Percentiles rank a stretch among this genome's conserved stretches.
phyloP scores from a whole-genome alignment of 2,329 filamentous ascomycete genomes.

The Zalaria sp. region DNA sequence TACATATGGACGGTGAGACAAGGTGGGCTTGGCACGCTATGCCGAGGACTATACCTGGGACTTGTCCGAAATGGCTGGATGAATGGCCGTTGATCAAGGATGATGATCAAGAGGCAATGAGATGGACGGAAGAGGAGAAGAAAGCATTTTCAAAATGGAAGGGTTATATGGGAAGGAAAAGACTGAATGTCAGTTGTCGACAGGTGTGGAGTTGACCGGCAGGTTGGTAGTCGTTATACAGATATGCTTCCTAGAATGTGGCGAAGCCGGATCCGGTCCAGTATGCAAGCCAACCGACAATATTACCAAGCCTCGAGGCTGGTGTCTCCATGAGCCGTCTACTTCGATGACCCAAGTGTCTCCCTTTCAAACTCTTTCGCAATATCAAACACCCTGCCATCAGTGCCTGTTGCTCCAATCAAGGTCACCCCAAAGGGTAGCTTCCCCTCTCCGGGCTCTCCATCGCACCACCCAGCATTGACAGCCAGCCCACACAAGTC shows the following conservation, averaged over 20 bases:
- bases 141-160: slow-evolving; percentile 24
- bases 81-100: slow-evolving; percentile 15
- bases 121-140: slow-evolving; percentile 3
- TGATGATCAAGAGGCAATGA: slow-evolving; percentile 10
- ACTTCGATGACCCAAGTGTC: neutral
- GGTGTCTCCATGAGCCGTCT: too few relatives aligned
- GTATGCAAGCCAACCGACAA: too few relatives aligned
- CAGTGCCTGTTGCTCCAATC: slow-evolving; percentile 21
- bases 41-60: slow-evolving; percentile 7
- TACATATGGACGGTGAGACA: slow-evolving; percentile 6
- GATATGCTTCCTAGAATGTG: too few relatives aligned
- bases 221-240: too few relatives aligned
- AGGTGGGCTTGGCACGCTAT: slow-evolving; percentile 10
- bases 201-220: slow-evolving; percentile 21
- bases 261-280: too few relatives aligned
- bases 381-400: slow-evolving; percentile 26
- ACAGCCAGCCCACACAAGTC: slow-evolving; percentile 41
- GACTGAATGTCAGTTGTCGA: slow-evolving; percentile 25
- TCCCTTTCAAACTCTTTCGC: slow-evolving; percentile 17
- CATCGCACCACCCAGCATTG: slow-evolving; percentile 31
- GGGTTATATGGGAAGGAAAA: slow-evolving; percentile 24
- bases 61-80: slow-evolving; percentile 5
- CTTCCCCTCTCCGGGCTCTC: slow-evolving; percentile 8
- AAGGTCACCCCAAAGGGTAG: slow-evolving; percentile 29
- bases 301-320: too few relatives aligned